Conservation (phyloP, 108 stramenopile genomes). For the Nannochloropsis oceanica region DNA sequence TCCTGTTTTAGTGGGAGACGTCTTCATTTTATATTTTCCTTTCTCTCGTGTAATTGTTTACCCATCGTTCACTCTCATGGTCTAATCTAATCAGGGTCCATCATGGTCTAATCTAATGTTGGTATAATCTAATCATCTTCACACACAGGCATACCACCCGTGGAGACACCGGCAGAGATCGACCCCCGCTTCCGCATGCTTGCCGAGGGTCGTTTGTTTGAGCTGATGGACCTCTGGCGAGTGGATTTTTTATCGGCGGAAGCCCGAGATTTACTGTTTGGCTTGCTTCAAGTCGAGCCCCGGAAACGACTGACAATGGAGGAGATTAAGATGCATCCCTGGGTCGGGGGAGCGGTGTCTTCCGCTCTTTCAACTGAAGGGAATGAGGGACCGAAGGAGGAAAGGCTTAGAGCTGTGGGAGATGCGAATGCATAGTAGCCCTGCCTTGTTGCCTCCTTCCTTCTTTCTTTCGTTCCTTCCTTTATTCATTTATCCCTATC, state of each 20-base stretch:
- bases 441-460: no score
- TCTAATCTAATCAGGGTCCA: no score
- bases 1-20: no score
- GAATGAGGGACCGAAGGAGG: neutral
- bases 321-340: slow-evolving; percentile 3
- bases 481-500: no score
- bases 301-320: neutral
- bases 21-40: no score
- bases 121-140: no score
- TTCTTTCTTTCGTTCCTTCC: no score
- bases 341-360: neutral
- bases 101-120: no score
- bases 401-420: no score
- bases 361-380: neutral
- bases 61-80: no score
- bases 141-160: neutral
- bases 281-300: neutral
- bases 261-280: neutral
- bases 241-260: neutral
- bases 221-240: neutral
- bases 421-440: no score
- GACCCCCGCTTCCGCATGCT: slow-evolving; percentile 4
- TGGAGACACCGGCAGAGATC: neutral
- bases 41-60: no score
- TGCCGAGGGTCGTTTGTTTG: neutral